A percentile compares a stretch with the other conserved stretches of the same genome.
These are phyloP conservation scores for Microbotryum scabiosae DNA, from an alignment of 1,284 basidiomycete species.

Conservation along the genomic window DNA sequence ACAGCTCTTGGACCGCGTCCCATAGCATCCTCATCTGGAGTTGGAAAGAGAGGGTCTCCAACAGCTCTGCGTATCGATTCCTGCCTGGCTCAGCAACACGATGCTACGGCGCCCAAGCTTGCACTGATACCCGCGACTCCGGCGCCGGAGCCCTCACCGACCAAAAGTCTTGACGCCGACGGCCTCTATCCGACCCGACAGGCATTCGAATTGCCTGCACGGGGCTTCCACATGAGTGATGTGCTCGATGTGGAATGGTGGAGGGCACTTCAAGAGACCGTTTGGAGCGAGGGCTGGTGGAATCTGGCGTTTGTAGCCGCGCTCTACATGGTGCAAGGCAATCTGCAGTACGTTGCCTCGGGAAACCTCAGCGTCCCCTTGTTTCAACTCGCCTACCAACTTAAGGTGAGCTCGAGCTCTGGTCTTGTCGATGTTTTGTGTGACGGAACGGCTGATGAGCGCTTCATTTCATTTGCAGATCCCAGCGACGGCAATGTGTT, in stretches of 20 bases:
- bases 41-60: neutral
- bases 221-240: neutral
- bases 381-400: slow-evolving; percentile 41
- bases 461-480: slow-evolving; percentile 27
- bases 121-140: slow-evolving; percentile 20
- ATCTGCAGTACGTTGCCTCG: slow-evolving; percentile 37
- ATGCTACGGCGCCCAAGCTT: slow-evolving; percentile 5
- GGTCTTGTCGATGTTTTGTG: neutral
- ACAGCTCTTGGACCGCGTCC: too few relatives aligned
- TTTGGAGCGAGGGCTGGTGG: slow-evolving; percentile 13
- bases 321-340: slow-evolving; percentile 38
- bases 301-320: slow-evolving; percentile 31
- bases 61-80: neutral
- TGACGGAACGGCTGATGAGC: neutral
- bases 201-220: neutral
- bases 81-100: neutral
- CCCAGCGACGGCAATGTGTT: slow-evolving; percentile 40
- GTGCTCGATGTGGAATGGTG: slow-evolving; percentile 24
- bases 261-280: slow-evolving; percentile 6
- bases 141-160: slow-evolving; percentile 5
- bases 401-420: slow-evolving; percentile 35
- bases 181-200: slow-evolving; percentile 7
- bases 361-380: slow-evolving; percentile 39
- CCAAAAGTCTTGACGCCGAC: neutral
- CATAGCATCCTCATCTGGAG: too few relatives aligned